Conservation (phyloP, 208 protist species). For the Crithidia bombi region DNA sequence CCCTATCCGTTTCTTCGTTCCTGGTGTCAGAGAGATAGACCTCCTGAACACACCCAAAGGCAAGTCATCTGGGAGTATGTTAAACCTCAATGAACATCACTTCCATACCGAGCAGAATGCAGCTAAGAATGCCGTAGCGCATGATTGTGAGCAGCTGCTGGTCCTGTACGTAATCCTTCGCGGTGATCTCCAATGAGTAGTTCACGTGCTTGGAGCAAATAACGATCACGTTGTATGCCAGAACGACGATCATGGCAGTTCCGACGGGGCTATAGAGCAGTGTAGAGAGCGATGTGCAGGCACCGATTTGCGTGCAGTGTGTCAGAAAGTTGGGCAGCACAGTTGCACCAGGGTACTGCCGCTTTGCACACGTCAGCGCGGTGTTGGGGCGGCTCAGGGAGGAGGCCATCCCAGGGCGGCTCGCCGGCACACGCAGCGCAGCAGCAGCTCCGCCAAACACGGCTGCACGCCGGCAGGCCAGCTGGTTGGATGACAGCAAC, state of each 20-base stretch:
- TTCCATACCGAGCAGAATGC: slow-evolving; percentile 85
- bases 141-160: slow-evolving; percentile 85
- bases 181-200: slow-evolving; percentile 88
- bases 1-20: too few species aligned
- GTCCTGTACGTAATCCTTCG: slow-evolving; percentile 92
- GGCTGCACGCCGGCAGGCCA: slow-evolving; percentile 24
- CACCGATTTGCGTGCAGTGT: slow-evolving; percentile 60
- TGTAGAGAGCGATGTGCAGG: slow-evolving; percentile 67
- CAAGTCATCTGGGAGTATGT: not conserved
- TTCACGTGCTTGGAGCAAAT: slow-evolving; percentile 82
- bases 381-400: not conserved
- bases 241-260: slow-evolving; percentile 70
- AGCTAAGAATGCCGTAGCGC: slow-evolving; percentile 83
- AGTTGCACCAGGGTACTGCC: slow-evolving; percentile 40
- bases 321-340: slow-evolving; percentile 60
- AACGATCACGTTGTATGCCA: slow-evolving; percentile 89
- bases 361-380: slow-evolving; percentile 35
- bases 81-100: slow-evolving; percentile 89
- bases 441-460: slow-evolving; percentile 19
- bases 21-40: not conserved
- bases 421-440: slow-evolving; percentile 18
- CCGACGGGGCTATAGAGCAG: slow-evolving; percentile 83
- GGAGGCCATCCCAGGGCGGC: not conserved
- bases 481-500: slow-evolving; percentile 24
- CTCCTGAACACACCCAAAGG: not conserved